Evolutionary conservation across 2,329 filamentous ascomycete genomes (phyloP).

Genomic region (Pseudomassariella vexata): DNA sequence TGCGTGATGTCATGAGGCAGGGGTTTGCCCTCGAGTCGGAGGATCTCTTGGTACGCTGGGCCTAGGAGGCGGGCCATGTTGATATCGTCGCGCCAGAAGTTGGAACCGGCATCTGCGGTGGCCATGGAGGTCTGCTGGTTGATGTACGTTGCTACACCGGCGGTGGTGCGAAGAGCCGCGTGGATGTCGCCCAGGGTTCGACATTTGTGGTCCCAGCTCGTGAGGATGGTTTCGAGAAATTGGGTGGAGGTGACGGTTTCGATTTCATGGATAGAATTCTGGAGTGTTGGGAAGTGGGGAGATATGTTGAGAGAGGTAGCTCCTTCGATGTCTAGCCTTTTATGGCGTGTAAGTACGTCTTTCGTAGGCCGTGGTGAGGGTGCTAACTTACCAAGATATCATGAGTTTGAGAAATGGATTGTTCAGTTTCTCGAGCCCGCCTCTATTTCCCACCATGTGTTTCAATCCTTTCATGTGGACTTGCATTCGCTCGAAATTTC

Average conservation of each 20-base stretch:
- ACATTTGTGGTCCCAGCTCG: constrained; percentile 15
- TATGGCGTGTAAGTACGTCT: background rate
- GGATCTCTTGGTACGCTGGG: constrained; percentile 18
- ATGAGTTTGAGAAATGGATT: constrained; percentile 17
- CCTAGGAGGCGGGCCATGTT: constrained; percentile 15
- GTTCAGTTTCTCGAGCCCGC: constrained; percentile 15
- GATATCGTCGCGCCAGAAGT: constrained; percentile 20
- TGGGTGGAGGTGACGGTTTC: constrained; percentile 12
- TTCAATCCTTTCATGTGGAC: constrained; percentile 20
- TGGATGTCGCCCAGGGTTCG: constrained; percentile 17
- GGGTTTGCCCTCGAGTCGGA: constrained; percentile 16
- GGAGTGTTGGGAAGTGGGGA: constrained; percentile 16
- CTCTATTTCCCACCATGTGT: constrained; percentile 16
- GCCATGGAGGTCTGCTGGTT: constrained; percentile 12
- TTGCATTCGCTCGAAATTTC: constrained; percentile 18
- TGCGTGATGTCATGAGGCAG: constrained; percentile 13
- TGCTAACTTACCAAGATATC: constrained; percentile 18
- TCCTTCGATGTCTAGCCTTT: constrained; percentile 19
- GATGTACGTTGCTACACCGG: constrained; percentile 19
- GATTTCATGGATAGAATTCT: constrained; percentile 11
- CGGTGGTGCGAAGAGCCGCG: constrained; percentile 16
- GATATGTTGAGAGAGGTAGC: constrained; percentile 17
- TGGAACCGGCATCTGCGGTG: too few species aligned
- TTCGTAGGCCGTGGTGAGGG: too few species aligned
- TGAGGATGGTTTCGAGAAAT: constrained; percentile 15